Evolutionary conservation across 768 basidiomycete genomes (phyloP), one percentile per base, ranked within the genome.

Genomic region (Macrolepiota albuminosa): DNA sequence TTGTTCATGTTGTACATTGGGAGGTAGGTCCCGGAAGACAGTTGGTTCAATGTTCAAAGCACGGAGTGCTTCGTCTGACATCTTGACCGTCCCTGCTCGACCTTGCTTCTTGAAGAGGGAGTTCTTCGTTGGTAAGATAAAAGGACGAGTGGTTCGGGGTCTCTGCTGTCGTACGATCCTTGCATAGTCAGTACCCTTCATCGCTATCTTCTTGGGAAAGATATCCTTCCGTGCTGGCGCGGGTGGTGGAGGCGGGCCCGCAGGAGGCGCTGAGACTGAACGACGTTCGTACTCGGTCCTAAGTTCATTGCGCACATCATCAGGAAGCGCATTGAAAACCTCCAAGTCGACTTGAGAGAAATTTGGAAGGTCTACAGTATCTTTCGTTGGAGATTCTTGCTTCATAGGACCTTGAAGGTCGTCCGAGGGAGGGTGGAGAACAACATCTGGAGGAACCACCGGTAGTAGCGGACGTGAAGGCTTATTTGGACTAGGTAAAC

Each of bases 261-360:
- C 60, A 26, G 65, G 71, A 63, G 75, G 76, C 10, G 83, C 82
- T 3, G 84, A 81, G 9, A 70, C 73, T 0, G 85, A 86, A 52
- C 84, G 81, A 40, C 85, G 84, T 66, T 77, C 77, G 61, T 89
- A 90, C 59, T 87, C 88, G 4, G 71, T 72, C 67, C 89, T 82
- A 11, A 92, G 73, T 68, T 93, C 91, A 61, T 79, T 75, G 26
- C 85, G 83, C 7, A 93, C 74, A 29, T 91, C 88, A 11, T 74
- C 77, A 0, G 91, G 91, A 34, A 93, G 76, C 1, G 86, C 87
- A 40, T 86, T 80, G 54, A 90, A 83, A 2, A 92, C 86, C 4
- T 79, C 77, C 73, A 72, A 80, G 68, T 93, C 91, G 10, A 93
- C 78, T 67, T 93, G 90, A 0, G 89, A 91, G 66, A 90, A 82